These are phyloP conservation scores for Flaveria brownii DNA, from an alignment of 129 eudicot species.

Conservation along the genomic window DNA sequence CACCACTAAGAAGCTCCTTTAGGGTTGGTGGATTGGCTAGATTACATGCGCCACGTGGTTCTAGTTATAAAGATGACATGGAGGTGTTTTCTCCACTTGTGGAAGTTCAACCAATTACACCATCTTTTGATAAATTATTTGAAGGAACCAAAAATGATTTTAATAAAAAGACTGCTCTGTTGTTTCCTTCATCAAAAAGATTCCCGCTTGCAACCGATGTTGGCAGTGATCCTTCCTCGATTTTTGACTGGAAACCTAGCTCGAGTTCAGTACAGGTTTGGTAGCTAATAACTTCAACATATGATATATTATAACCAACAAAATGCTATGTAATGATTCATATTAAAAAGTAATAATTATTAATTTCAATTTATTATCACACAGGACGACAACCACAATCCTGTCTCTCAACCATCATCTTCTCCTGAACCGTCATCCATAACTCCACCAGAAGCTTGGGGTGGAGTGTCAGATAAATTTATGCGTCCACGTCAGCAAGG, in stretches of 20 bases:
- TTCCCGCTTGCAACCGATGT: constrained; percentile 55
- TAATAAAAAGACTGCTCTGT: constrained; percentile 59
- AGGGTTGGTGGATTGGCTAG: constrained; percentile 71
- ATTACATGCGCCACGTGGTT: constrained; percentile 70
- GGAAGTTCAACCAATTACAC: constrained; percentile 92
- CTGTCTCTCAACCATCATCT: constrained; percentile 49
- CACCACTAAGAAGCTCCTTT: constrained; percentile 70
- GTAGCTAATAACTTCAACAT: neutral
- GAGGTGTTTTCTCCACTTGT: constrained; percentile 94
- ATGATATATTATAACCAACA: neutral
- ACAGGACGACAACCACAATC: constrained; percentile 66
- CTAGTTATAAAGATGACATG: constrained; percentile 87
- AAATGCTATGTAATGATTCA: neutral
- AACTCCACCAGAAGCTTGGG: constrained; percentile 99
- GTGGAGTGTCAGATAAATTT: constrained; percentile 68
- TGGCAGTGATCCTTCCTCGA: constrained; percentile 54
- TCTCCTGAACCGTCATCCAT: constrained; percentile 71
- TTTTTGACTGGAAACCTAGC: constrained; percentile 74
- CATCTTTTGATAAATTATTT: constrained; percentile 80
- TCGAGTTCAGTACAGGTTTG: constrained; percentile 59
- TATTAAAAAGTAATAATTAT: constrained; percentile 4
- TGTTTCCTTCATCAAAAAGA: constrained; percentile 68
- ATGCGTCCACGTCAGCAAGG: constrained; percentile 55
- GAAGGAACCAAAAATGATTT: constrained; percentile 61
- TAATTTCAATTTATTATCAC: neutral